These are phyloP conservation scores for Graphilbum ipis-grandicollis DNA, from an alignment of 2,329 filamentous ascomycete species.

Conservation along the genomic window DNA sequence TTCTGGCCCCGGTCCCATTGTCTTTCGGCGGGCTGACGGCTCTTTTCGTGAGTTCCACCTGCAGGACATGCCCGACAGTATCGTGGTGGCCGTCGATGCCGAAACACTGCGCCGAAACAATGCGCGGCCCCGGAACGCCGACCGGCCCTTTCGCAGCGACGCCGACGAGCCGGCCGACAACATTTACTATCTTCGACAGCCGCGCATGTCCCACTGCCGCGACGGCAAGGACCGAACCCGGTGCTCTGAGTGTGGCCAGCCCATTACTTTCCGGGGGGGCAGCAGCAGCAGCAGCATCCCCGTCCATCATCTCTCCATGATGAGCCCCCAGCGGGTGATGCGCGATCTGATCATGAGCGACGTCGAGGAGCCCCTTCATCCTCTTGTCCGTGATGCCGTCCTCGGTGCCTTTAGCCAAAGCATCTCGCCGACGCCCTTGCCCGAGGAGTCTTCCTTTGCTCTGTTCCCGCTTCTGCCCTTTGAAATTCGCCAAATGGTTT, in stretches of 20 bases:
- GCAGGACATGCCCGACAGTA: neutral
- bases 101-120: neutral
- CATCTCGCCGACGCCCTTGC: neutral
- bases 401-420: slow-evolving; percentile 1
- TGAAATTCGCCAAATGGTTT: slow-evolving; percentile 9
- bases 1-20: neutral
- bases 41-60: slow-evolving; percentile 1
- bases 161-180: slow-evolving; percentile 6
- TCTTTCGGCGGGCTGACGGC: slow-evolving; percentile 6
- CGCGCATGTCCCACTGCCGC: slow-evolving; percentile 3
- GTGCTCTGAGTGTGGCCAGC: slow-evolving; percentile 3
- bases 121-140: slow-evolving; percentile 4
- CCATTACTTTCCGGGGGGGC: neutral
- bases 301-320: neutral
- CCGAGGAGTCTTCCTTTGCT: neutral
- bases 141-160: slow-evolving; percentile 4
- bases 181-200: neutral
- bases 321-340: slow-evolving; percentile 7
- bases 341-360: slow-evolving; percentile 8
- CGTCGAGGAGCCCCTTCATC: slow-evolving; percentile 3
- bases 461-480: slow-evolving; percentile 4
- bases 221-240: neutral
- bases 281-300: neutral
- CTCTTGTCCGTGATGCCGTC: slow-evolving; percentile 5
- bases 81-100: neutral